Evolutionary conservation across 345 rosid genomes (phyloP).

Genomic region (Noccaea caerulescens): DNA sequence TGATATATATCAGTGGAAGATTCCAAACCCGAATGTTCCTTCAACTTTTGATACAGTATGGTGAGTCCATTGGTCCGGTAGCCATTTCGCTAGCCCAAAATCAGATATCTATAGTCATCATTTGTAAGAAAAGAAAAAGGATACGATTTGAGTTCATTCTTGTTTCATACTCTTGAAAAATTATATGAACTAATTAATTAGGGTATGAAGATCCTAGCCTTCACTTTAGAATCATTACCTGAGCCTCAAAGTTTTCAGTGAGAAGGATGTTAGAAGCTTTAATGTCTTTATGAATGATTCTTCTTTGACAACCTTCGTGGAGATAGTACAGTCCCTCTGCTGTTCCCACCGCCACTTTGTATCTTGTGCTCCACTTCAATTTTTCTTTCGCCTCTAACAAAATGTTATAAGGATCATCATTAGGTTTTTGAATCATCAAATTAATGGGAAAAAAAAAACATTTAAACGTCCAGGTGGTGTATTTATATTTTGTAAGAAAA

Average conservation of each 20-base stretch:
- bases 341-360: conserved; percentile 77
- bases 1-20: background rate
- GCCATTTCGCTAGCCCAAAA: conserved; percentile 96
- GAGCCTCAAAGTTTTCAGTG: conserved; percentile 79
- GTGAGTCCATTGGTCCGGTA: conserved; percentile 93
- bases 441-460: background rate
- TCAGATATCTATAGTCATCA: conserved; percentile 70
- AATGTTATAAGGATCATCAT: conserved; percentile 9
- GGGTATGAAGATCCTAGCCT: background rate
- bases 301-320: conserved; percentile 88
- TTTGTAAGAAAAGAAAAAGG: background rate
- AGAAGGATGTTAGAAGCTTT: conserved; percentile 92
- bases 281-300: conserved; percentile 93
- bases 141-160: background rate
- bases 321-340: conserved; percentile 83
- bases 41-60: conserved; percentile 77
- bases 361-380: conserved; percentile 65
- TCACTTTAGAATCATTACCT: conserved; percentile 47
- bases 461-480: too few species aligned
- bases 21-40: conserved; percentile 92
- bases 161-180: background rate
- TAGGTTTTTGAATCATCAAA: conserved; percentile 6
- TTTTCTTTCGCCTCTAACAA: conserved; percentile 62
- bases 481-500: too few species aligned
- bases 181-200: background rate